Evolutionary conservation across 139 green algal genomes (phyloP).

Genomic region (Desmodesmus armatus): DNA sequence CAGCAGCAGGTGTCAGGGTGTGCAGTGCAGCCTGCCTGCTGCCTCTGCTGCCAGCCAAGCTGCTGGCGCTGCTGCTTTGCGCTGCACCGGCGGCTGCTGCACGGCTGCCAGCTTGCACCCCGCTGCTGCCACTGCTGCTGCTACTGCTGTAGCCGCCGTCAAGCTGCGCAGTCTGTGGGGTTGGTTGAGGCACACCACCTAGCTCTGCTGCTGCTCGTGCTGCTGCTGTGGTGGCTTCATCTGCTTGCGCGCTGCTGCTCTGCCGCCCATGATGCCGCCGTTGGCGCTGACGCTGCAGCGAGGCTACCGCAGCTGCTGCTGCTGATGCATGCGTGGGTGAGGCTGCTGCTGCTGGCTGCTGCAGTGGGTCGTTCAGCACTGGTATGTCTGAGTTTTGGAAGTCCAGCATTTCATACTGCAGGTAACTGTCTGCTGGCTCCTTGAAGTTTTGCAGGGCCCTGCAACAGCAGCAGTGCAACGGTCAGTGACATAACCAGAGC

Average conservation of each 20-base stretch:
- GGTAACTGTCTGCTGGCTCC: constrained; percentile 33
- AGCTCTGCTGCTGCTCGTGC: neutral
- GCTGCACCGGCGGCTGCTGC: neutral
- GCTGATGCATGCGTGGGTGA: neutral
- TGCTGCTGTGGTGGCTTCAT: neutral
- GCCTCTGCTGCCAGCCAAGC: too few species aligned
- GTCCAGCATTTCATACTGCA: constrained; percentile 48
- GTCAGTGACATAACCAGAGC: neutral
- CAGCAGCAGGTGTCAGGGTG: too few species aligned
- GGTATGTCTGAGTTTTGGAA: constrained; percentile 37
- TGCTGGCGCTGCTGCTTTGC: too few species aligned
- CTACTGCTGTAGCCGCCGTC: too few species aligned
- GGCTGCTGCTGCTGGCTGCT: neutral
- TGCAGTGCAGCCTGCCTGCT: too few species aligned
- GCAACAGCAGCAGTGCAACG: neutral
- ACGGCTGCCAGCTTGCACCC: neutral
- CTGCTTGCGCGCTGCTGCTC: neutral
- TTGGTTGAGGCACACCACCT: neutral
- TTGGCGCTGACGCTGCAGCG: neutral
- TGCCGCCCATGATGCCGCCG: neutral
- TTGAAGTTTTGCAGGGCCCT: constrained; percentile 44
- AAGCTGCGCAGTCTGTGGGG: neutral
- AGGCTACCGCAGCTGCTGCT: neutral
- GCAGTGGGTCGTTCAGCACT: constrained; percentile 9
- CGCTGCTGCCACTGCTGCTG: neutral